Evolutionary conservation across 1,139 yeast genomes (phyloP), one percentile per base, ranked within the genome.

Genomic region (Lodderomyces margitis): DNA sequence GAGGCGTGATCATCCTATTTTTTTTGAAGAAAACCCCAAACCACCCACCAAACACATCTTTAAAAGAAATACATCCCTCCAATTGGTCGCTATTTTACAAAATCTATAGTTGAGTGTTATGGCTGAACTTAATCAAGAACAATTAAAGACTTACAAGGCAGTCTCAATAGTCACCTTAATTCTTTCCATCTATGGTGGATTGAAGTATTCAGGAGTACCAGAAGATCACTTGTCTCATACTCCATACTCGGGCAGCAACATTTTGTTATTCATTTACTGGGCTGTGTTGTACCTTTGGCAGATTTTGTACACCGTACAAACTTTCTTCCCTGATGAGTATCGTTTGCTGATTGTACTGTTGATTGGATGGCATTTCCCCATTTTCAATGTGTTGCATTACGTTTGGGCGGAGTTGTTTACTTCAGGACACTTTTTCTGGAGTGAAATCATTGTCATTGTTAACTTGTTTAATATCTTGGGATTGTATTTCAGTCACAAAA

Each of bases 191-290:
- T 77, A 75, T 53, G 83, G 81, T 35, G 71, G 78, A 46, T 47
- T 80, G 41, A 68, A 74, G 40, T 81, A 65, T 44, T 61, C 64
- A 49, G 45, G 46, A 11, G 44, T 42, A 10, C 45, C 46, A 19
- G 49, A 46, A 37, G 42, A 41, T 21, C 66, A 71, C 36, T 73
- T 76, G 54, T 65, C 67, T 37, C 39, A 46, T 38, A 86, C 92
- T 2, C 92, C 95, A 12, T 86, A 85, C 66, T 78, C 88, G 3
- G 79, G 80, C 19, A 78, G 78, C 51, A 62, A 75, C 25, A 44
- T 80, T 23, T 70, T 82, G 21, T 60, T 78, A 3, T 61, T 78
- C 37, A 62, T 73, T 17, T 86, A 70, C 62, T 85, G 91, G 91
- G 65, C 64, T 1, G 48, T 80, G 25, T 64, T 77, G 34, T 74